Conservation (phyloP, 2,329 filamentous ascomycete genomes). For the Aspergillus pseudoglaucus region DNA sequence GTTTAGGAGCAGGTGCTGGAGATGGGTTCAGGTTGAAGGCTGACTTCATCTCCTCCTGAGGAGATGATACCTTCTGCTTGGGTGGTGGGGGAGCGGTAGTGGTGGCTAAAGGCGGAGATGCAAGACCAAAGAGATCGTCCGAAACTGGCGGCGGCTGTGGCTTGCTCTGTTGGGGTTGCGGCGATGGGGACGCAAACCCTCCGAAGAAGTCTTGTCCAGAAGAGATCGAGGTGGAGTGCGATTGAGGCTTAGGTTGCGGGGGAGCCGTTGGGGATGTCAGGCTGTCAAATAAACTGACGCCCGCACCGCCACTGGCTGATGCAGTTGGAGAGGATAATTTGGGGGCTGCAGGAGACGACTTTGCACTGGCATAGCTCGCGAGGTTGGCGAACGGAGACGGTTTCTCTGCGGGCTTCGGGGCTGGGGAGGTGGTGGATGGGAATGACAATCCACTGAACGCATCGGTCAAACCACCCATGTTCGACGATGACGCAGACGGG, state of each 20-base stretch:
- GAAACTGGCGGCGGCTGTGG: constrained; percentile 51
- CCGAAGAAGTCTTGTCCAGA: constrained; percentile 62
- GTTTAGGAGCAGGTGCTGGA: constrained; percentile 34
- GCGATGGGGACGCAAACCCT: constrained; percentile 45
- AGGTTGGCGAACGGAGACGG: constrained; percentile 60
- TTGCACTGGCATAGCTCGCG: constrained; percentile 46
- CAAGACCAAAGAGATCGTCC: constrained; percentile 76
- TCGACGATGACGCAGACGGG: constrained; percentile 23
- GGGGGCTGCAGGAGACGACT: constrained; percentile 39
- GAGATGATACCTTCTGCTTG: constrained; percentile 22
- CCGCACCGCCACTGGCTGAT: constrained; percentile 55
- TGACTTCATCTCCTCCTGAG: constrained; percentile 48
- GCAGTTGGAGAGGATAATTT: constrained; percentile 45
- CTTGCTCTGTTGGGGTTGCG: constrained; percentile 30
- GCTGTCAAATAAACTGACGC: constrained; percentile 66
- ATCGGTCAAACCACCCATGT: constrained; percentile 65
- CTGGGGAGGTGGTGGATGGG: constrained; percentile 38
- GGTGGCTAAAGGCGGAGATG: constrained; percentile 39
- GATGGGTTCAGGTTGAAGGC: constrained; percentile 68
- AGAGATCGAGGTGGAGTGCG: constrained; percentile 45
- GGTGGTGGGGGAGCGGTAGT: constrained; percentile 41
- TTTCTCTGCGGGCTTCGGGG: constrained; percentile 41
- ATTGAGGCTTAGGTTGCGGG: constrained; percentile 37
- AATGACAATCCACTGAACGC: constrained; percentile 71
- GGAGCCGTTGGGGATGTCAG: constrained; percentile 54